Evolutionary conservation across 2,329 filamentous ascomycete genomes (phyloP), one percentile per base, ranked within the genome.

Genomic region (Penicillium sp.): DNA sequence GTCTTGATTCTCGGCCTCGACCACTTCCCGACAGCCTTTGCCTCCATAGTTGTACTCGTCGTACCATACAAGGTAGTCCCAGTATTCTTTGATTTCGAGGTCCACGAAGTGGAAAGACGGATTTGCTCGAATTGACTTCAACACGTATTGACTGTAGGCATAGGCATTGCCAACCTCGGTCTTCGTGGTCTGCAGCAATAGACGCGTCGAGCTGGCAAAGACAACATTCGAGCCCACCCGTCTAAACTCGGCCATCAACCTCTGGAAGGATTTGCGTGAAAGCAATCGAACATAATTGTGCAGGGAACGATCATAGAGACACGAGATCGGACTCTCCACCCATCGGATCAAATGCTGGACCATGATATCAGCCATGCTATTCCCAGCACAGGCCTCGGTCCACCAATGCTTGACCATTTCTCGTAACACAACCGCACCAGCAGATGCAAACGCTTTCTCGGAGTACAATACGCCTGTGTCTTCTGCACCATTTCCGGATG

Each of bases 361-460:
- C 75, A 99, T 88, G 39, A 97, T 82, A 67, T 98, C 93, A 1
- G 94, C 94, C 88, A 98, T 96, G 27, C 81, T 84, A 56, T 87
- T 94, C 25, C 89, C 88, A 46, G 81, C 82, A 61, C 87, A 93
- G 4, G 93, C 94, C 65, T 98, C 91, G 1, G 84, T 79, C 93
- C 93, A 98, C 94, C 94, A 99, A 2, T 87, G 80, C 64, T 96
- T 95, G 54, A 99, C 93, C 90, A 99, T 96, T 56, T 97, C 94
- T 10, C 93, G 84, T 3, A 99, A 75, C 0, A 98, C 93, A 5
- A 84, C 79, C 4, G 97, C 86, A 39, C 89, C 87, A 3, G 91
- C 89, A 34, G 88, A 86, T n/a, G 91, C 84, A 62, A 98, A 98
- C 0, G 91, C 87, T 45, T 85, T 93, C 47, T 95, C 89, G 0